Evolutionary conservation across 1,139 yeast genomes (phyloP).

Genomic region (Debaryomyces udenii): DNA sequence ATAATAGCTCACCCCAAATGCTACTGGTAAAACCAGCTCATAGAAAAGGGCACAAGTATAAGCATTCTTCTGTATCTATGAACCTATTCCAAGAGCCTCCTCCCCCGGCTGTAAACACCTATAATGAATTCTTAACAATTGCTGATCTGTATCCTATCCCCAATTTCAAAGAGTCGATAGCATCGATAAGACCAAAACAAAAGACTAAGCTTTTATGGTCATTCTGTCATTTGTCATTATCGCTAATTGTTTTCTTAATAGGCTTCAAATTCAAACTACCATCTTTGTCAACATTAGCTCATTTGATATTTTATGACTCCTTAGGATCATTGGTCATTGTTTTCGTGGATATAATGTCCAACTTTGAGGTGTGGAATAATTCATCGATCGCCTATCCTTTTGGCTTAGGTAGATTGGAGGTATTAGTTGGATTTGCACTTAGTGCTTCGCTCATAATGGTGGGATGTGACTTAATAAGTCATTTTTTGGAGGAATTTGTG

Average conservation of each 20-base stretch:
- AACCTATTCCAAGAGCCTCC: constrained; percentile 94
- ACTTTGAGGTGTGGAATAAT: constrained; percentile 88
- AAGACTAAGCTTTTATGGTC: constrained; percentile 66
- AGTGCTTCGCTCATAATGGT: constrained; percentile 86
- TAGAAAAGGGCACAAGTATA: constrained; percentile 92
- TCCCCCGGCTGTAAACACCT: constrained; percentile 45
- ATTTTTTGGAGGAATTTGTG: constrained; percentile 75
- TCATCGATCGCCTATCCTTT: constrained; percentile 88
- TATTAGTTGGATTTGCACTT: constrained; percentile 83
- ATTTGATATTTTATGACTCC: constrained; percentile 84
- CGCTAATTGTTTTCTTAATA: constrained; percentile 58
- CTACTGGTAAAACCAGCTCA: constrained; percentile 60
- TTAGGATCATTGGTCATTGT: constrained; percentile 74
- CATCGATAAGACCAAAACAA: constrained; percentile 58
- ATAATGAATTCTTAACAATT: constrained; percentile 63
- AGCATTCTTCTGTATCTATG: constrained; percentile 97
- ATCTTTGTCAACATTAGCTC: constrained; percentile 80
- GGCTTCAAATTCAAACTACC: constrained; percentile 62
- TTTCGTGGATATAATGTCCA: constrained; percentile 76
- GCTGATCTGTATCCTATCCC: constrained; percentile 87
- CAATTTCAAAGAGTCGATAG: constrained; percentile 59
- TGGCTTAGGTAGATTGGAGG: constrained; percentile 88
- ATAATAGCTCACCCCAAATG: constrained; percentile 29
- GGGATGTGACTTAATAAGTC: constrained; percentile 86
- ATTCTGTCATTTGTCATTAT: constrained; percentile 57